phyloP scores from a whole-genome alignment of 2,329 filamentous ascomycete genomes.

The Botrytis byssoidea region DNA sequence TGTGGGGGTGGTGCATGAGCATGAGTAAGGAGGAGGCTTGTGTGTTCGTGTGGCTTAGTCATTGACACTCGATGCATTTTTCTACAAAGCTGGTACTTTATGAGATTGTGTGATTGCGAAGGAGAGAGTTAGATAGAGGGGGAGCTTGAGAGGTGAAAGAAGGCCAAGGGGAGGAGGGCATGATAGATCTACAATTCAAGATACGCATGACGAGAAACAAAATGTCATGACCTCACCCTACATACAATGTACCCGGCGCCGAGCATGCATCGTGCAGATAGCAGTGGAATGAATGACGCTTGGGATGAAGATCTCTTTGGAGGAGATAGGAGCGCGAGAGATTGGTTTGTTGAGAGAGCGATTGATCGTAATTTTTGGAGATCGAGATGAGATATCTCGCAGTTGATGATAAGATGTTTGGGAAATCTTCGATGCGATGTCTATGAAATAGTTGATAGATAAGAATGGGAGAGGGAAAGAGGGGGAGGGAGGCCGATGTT shows the following conservation, averaged over 20 bases:
- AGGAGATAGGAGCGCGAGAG: not conserved
- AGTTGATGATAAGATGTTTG: not conserved
- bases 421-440: not conserved
- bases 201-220: not conserved
- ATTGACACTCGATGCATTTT: not conserved
- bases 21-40: not conserved
- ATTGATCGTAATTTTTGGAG: not conserved
- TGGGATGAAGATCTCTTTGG: not conserved
- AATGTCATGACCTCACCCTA: not conserved
- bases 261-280: not conserved
- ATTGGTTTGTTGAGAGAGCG: not conserved
- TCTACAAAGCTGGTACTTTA: not conserved
- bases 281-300: not conserved
- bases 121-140: not conserved
- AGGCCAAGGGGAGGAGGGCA: not conserved
- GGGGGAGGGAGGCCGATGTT: not conserved
- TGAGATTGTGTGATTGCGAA: not conserved
- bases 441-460: not conserved
- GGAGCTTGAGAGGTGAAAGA: not conserved
- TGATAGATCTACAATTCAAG: not conserved
- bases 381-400: not conserved
- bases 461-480: not conserved
- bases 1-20: not conserved
- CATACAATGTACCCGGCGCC: not conserved
- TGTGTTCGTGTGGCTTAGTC: not conserved